Evolutionary conservation across 805 yeast genomes (phyloP).

Genomic region (Hanseniaspora osmophila): DNA sequence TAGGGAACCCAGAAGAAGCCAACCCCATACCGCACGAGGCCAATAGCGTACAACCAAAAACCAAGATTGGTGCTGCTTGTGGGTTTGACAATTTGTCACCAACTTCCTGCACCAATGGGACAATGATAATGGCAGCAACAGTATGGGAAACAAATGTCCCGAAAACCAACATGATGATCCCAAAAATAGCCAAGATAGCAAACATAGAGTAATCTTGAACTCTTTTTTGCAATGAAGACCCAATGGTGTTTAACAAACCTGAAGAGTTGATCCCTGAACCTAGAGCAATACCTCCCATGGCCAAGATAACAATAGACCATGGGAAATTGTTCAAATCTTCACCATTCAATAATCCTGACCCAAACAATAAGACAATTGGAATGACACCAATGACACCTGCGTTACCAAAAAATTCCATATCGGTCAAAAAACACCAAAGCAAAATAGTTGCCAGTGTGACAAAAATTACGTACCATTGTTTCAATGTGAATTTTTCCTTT

Average conservation of each 20-base stretch:
- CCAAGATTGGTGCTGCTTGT: slow-evolving; percentile 43
- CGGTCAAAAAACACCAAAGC: slow-evolving; percentile 80
- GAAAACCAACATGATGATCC: slow-evolving; percentile 64
- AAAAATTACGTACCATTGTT: slow-evolving; percentile 61
- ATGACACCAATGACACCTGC: slow-evolving; percentile 84
- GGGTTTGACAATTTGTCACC: slow-evolving; percentile 59
- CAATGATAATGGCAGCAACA: slow-evolving; percentile 84
- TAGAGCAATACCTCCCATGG: slow-evolving; percentile 93
- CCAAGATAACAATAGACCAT: slow-evolving; percentile 89
- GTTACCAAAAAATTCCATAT: slow-evolving; percentile 69
- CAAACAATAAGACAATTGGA: slow-evolving; percentile 78
- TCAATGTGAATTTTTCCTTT: slow-evolving; percentile 48
- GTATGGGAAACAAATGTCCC: slow-evolving; percentile 96
- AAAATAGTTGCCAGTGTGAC: slow-evolving; percentile 63
- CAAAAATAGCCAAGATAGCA: slow-evolving; percentile 69
- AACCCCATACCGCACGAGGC: slow-evolving; percentile 94
- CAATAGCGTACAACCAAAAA: slow-evolving; percentile 39
- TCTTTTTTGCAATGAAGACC: slow-evolving; percentile 46
- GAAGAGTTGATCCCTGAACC: slow-evolving; percentile 91
- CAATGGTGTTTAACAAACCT: slow-evolving; percentile 71
- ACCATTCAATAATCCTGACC: slow-evolving; percentile 69
- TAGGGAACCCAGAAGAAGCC: slow-evolving; percentile 97
- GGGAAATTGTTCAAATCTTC: slow-evolving; percentile 88
- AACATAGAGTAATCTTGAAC: slow-evolving; percentile 51
- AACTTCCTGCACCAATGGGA: slow-evolving; percentile 80